phyloP scores from a whole-genome alignment of 176 grass and related monocot genomes.

The Rhipidocladum racemiflorum region DNA sequence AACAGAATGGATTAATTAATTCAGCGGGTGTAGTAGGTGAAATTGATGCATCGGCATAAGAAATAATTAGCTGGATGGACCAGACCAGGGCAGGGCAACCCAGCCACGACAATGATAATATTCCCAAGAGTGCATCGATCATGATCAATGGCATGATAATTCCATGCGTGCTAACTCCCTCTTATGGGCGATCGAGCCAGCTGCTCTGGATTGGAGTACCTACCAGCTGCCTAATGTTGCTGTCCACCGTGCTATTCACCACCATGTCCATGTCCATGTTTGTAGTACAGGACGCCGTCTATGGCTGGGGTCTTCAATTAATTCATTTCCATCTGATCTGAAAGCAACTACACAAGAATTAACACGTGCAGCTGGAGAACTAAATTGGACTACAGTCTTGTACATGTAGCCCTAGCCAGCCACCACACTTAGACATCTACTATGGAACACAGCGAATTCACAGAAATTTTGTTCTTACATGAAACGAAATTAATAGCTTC shows the following conservation, averaged over 20 bases:
- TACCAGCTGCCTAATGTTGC: constrained; percentile 27
- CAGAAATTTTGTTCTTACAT: too few species aligned
- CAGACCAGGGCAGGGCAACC: constrained; percentile 1
- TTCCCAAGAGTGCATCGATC: not conserved
- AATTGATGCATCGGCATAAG: constrained; percentile 24
- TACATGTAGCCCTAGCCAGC: not conserved
- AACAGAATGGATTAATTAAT: not conserved
- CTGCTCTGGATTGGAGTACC: constrained; percentile 10
- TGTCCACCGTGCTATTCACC: constrained; percentile 21
- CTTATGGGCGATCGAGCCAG: not conserved
- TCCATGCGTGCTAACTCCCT: not conserved
- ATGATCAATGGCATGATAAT: not conserved
- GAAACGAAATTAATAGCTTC: too few species aligned
- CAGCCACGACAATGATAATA: constrained; percentile 22
- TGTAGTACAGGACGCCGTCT: not conserved
- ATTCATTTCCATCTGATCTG: not conserved
- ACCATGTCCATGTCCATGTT: constrained; percentile 16
- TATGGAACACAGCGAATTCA: too few species aligned
- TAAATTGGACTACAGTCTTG: not conserved
- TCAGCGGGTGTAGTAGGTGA: not conserved
- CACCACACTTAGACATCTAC: too few species aligned
- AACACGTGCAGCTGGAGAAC: not conserved
- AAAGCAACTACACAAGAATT: constrained; percentile 2
- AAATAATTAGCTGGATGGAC: constrained; percentile 28
- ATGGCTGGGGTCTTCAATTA: not conserved